These are phyloP conservation scores for Penstemon eatonii DNA, from an alignment of 257 asterid genomes.

Conservation along the genomic window DNA sequence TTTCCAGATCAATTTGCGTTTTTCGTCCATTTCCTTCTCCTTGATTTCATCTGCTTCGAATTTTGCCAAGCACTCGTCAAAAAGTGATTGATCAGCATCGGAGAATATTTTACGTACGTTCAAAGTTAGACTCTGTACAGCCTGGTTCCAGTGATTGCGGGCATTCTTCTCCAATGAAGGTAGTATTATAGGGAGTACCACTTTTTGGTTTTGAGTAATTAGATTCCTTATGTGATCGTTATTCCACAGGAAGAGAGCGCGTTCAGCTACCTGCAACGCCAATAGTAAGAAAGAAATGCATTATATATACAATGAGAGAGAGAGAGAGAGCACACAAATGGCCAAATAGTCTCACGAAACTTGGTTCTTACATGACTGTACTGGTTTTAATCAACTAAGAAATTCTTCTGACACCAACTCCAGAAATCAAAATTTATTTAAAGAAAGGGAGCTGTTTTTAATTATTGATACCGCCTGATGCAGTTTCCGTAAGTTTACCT, in stretches of 20 bases:
- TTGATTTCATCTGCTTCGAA: constrained; percentile 48
- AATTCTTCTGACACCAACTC: background rate
- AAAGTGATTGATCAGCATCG: constrained; percentile 50
- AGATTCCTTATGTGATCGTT: constrained; percentile 57
- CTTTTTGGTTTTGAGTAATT: constrained; percentile 43
- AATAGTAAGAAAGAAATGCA: constrained; percentile 14
- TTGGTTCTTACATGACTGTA: background rate
- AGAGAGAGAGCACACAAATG: background rate
- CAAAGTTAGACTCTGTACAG: constrained; percentile 51
- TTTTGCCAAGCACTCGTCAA: constrained; percentile 49
- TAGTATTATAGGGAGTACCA: constrained; percentile 54
- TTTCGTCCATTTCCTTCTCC: constrained; percentile 44
- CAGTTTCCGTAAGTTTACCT: background rate
- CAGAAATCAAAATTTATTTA: background rate
- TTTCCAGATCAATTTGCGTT: constrained; percentile 51
- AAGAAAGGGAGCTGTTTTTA: background rate
- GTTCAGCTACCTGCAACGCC: constrained; percentile 59
- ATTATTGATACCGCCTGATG: background rate
- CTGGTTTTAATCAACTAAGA: background rate
- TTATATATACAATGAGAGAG: background rate
- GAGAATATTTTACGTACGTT: constrained; percentile 55
- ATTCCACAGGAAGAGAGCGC: constrained; percentile 68
- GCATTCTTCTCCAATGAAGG: constrained; percentile 50
- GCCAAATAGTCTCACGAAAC: background rate
- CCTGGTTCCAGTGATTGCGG: constrained; percentile 59